Evolutionary conservation across 768 basidiomycete species (phyloP).

Genomic region (Scleroderma bovista): DNA sequence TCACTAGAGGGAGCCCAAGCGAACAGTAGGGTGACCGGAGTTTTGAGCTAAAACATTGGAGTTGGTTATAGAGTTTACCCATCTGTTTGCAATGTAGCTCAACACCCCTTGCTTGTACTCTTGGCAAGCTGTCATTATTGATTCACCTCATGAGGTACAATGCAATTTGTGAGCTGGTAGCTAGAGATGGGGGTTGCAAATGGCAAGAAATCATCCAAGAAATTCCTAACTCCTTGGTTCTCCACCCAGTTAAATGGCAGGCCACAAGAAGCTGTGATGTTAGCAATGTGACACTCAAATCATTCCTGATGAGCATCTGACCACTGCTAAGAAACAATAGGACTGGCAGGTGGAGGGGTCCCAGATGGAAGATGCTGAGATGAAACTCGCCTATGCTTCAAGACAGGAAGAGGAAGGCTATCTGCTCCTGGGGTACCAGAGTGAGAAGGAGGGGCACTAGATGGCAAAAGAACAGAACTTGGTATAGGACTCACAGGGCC

Average conservation of each 20-base stretch:
- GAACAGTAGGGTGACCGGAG: too few species aligned
- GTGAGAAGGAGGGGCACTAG: not conserved
- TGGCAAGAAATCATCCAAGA: slow-evolving; percentile 3
- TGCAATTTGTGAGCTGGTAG: too few species aligned
- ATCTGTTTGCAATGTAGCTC: too few species aligned
- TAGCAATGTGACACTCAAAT: slow-evolving; percentile 7
- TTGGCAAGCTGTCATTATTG: too few species aligned
- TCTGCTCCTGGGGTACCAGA: too few species aligned
- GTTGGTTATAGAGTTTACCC: too few species aligned
- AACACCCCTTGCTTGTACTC: too few species aligned
- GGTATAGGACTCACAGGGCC: not conserved
- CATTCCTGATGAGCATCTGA: not conserved
- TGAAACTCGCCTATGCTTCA: not conserved
- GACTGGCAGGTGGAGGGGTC: not conserved
- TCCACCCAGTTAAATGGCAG: slow-evolving; percentile 34
- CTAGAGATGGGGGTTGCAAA: not conserved
- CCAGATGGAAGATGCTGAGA: not conserved
- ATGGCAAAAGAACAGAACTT: not conserved
- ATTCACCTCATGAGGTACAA: too few species aligned
- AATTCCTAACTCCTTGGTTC: slow-evolving; percentile 29
- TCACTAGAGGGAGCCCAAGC: too few species aligned
- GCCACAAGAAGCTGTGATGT: slow-evolving; percentile 28
- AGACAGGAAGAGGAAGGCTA: not conserved
- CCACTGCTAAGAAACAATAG: not conserved
- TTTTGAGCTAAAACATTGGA: too few species aligned